These are phyloP conservation scores for Candida ponderosae DNA, from an alignment of 805 yeast species.

Conservation along the genomic window DNA sequence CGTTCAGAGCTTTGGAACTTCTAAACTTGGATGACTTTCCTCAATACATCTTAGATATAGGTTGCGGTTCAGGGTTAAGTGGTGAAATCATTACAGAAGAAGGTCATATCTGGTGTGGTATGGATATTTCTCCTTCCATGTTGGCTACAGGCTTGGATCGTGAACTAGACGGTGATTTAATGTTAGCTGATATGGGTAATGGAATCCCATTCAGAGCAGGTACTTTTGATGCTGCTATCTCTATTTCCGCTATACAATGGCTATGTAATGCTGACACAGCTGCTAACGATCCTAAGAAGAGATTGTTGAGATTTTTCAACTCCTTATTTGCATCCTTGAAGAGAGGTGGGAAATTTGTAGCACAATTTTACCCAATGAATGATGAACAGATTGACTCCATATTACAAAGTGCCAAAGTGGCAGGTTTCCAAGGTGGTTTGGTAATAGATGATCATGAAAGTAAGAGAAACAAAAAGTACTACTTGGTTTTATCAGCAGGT, in stretches of 20 bases:
- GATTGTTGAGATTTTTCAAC: conserved; percentile 78
- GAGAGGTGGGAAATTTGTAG: conserved; percentile 95
- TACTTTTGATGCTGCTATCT: conserved; percentile 91
- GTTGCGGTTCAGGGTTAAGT: conserved; percentile 94
- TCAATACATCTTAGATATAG: conserved; percentile 79
- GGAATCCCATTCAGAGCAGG: conserved; percentile 97
- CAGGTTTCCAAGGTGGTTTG: conserved; percentile 95
- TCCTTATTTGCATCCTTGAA: conserved; percentile 78
- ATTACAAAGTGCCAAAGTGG: conserved; percentile 76
- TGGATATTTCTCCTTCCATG: conserved; percentile 96
- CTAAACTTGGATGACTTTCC: conserved; percentile 60
- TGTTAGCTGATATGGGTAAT: conserved; percentile 85
- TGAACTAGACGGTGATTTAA: conserved; percentile 88
- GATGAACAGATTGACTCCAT: conserved; percentile 79
- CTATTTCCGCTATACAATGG: conserved; percentile 96
- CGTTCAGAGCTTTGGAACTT: conserved; percentile 84
- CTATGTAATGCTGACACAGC: conserved; percentile 90
- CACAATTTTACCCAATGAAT: conserved; percentile 92
- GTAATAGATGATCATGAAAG: conserved; percentile 92
- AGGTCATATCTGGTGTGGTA: conserved; percentile 90
- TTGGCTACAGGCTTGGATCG: conserved; percentile 88
- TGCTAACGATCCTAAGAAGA: conserved; percentile 71
- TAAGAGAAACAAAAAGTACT: conserved; percentile 84
- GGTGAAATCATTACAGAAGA: conserved; percentile 94
- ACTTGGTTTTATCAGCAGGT: conserved; percentile 85